Base-by-base conservation (phyloP, 106 monocot species). In the Amphibolis antarctica region DNA sequence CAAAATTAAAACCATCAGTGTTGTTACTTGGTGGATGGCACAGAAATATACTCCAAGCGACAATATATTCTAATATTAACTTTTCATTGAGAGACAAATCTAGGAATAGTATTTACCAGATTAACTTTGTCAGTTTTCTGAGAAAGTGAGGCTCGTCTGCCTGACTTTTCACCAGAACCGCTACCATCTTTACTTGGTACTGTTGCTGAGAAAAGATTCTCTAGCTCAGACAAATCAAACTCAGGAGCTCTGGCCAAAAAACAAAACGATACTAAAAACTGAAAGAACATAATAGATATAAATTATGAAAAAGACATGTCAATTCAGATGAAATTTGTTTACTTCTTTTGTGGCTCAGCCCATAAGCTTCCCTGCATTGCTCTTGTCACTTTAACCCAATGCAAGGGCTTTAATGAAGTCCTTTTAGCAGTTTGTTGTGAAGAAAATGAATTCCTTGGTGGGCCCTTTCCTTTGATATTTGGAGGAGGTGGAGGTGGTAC, bases 321-420 rank as follows among this genome's bases (percentile, higher is more conserved):
- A 2, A 36, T 7, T 36, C 18, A 62, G 53, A 68, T 57, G 45
- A 28, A 25, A 44, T 24, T 18, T 59, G 55, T 14, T 65, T 78
- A 88, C 82, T 77, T 77, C 78, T 80, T 93, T 46, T 87, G 88
- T 42, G 85, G 23, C 67, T 94, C 94, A 20, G 89, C 94, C 94
- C 94, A 94, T 44, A 94, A 73, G 73, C 94, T 94, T 71, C 94
- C 94, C 55, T 94, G 86, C 94, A 89, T 82, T 46, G 86, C 94
- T 76, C 89, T 86, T 56, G 93, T 93, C 42, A 93, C 93, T 75
- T 93, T 93, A 28, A 93, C 77, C 93, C 93, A 93, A 61, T 93
- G 94, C 68, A 94, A 45, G 17, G 94, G 89, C 56, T 89, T 94
- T 52, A 94, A 66, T 77, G 83, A 79, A 30, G 88, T 61, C 66